Evolutionary conservation across 2,329 filamentous ascomycete genomes (phyloP), one percentile per base, ranked within the genome.

Genomic region (Aureobasidium mangrovei): DNA sequence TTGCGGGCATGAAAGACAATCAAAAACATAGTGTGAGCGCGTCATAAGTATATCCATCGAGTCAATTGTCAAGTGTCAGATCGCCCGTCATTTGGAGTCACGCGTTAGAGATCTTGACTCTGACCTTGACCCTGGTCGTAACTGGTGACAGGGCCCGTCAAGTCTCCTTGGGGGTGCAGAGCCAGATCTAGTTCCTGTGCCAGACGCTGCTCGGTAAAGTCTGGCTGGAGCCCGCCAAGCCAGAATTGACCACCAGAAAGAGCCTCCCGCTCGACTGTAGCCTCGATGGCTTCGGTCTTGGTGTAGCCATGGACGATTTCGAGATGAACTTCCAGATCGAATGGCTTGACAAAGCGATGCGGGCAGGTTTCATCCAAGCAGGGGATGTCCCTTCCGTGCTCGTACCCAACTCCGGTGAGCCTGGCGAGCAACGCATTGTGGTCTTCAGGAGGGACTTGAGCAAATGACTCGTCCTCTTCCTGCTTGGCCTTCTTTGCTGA

Each of bases 251-350:
- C 72, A n/a, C 70, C 72, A 31, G 62, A 60, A 4, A 70, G 55
- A 8, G 72, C 73, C 29, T 72, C 65, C 42, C 65, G 62, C 58
- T 74, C 72, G 24, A 46, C 43, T 8, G 44, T 46, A 2, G 62
- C 60, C 12, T 74, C 61, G n/a, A 67, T 59, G 43, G 70, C 65
- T 32, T 68, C 65, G 10, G 71, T 67, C 12, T 69, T 65, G 9
- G 53, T 53, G 61, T 72, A 66, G 28, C 63, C 64, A 57, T 77
- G 75, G 3, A 57, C 61, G 48, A 71, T 69, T 55, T 69, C 74
- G 68, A 81, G 71, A 61, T 85, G 82, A 5, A 75, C 67, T 59
- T 77, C 75, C 3, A 83, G 70, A 62, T 84, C 79, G 58, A 79
- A 78, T 36, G 80, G 75, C 43, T 77, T 73, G 55, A 73, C 72